Percentiles rank a stretch among this genome's conserved stretches.
These are phyloP conservation scores for Aspergillus wentii DNA, from an alignment of 495 filamentous ascomycete species.

Conservation along the genomic window DNA sequence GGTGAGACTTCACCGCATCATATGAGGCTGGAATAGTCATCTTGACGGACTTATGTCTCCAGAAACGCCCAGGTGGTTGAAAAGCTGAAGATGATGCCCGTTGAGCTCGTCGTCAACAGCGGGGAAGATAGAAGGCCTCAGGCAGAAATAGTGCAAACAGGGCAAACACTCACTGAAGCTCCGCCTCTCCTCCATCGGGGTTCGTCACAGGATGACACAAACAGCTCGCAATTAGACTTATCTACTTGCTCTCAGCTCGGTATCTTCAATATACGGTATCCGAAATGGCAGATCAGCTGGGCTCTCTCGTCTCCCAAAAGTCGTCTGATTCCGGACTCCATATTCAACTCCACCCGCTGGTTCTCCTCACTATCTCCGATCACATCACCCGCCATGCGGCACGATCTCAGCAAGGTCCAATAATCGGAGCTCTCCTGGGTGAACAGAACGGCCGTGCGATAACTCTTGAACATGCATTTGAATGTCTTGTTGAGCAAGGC, in stretches of 20 bases:
- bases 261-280: no score
- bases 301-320: constrained; percentile 56
- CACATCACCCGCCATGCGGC: constrained; percentile 88
- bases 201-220: no score
- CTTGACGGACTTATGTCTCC: background rate
- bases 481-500: constrained; percentile 53
- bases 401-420: constrained; percentile 64
- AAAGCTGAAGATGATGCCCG: background rate
- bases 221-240: no score
- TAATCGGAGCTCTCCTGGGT: constrained; percentile 83
- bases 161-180: constrained; percentile 17
- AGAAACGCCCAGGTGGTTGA: background rate
- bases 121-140: no score
- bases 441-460: constrained; percentile 87
- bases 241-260: background rate
- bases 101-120: constrained; percentile 2
- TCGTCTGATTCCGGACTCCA: constrained; percentile 74
- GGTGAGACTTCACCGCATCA: constrained; percentile 30
- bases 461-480: constrained; percentile 89
- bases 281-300: constrained; percentile 25
- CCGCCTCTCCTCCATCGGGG: constrained; percentile 5
- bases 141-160: constrained; percentile 23
- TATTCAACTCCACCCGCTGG: constrained; percentile 86
- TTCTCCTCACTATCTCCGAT: constrained; percentile 94
- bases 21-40: constrained; percentile 39